phyloP scores from a whole-genome alignment of 2,329 filamentous ascomycete species.

The Scopulariopsis brevicaulis region DNA sequence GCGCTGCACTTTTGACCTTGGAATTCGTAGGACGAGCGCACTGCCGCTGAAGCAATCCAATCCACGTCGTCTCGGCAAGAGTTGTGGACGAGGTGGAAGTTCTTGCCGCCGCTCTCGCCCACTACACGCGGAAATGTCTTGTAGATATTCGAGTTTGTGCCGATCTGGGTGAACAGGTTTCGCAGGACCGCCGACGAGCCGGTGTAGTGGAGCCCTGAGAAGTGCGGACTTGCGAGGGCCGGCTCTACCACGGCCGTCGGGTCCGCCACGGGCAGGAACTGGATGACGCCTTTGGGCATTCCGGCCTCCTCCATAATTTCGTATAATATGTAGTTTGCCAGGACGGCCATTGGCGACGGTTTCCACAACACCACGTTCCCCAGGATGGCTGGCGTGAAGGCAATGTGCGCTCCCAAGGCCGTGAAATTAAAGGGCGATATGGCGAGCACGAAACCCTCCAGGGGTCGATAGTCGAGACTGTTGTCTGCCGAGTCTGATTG shows the following conservation, averaged over 20 bases:
- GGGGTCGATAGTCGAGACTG: slow-evolving; percentile 2
- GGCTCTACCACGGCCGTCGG: not conserved
- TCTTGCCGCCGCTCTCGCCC: slow-evolving; percentile 4
- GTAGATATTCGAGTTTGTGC: not conserved
- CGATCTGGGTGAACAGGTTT: not conserved
- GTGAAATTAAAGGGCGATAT: slow-evolving; percentile 3
- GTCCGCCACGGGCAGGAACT: not conserved
- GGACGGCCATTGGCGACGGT: not conserved
- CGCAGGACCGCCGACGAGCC: not conserved
- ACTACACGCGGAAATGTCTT: not conserved
- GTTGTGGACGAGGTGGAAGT: slow-evolving; percentile 4
- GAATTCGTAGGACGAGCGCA: not conserved
- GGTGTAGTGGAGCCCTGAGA: not conserved
- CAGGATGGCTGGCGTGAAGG: not conserved
- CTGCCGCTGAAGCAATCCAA: slow-evolving; percentile 1
- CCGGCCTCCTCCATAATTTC: not conserved
- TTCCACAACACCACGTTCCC: not conserved
- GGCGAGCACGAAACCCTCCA: slow-evolving; percentile 3
- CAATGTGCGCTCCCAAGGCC: slow-evolving; percentile 1
- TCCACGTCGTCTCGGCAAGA: not conserved
- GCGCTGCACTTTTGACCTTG: not conserved
- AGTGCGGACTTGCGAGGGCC: not conserved
- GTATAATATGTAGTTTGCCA: not conserved
- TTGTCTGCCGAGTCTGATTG: slow-evolving; percentile 2
- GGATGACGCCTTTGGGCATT: not conserved